Percentiles rank a stretch among this genome's conserved stretches.
Evolutionary conservation across 176 grass and related monocot species (phyloP).

Genomic region (Triticum aestivum): IWGSC_CS_RefSeq_v2.1 NC_057801.1:696371692-696372191

Average conservation of each 20-base stretch:
- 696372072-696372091: conserved; percentile 37
- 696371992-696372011: conserved; percentile 44
- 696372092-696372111: background rate
- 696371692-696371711: conserved; percentile 50
- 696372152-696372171: background rate
- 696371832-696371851: conserved; percentile 57
- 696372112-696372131: background rate
- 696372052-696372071: conserved; percentile 14
- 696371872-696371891: conserved; percentile 51
- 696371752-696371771: conserved; percentile 45
- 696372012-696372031: conserved; percentile 42
- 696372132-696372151: background rate
- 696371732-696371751: conserved; percentile 55
- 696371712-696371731: conserved; percentile 62
- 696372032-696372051: conserved; percentile 50
- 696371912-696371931: conserved; percentile 56
- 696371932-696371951: conserved; percentile 36
- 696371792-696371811: conserved; percentile 60
- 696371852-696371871: conserved; percentile 70
- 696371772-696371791: conserved; percentile 59
- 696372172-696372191: background rate
- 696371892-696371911: conserved; percentile 19
- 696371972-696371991: conserved; percentile 58
- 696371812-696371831: conserved; percentile 52
- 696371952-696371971: conserved; percentile 50